Base-by-base conservation (phyloP, 192 early-diverging fungal genomes). In the Glomus cerebriforme region DNA sequence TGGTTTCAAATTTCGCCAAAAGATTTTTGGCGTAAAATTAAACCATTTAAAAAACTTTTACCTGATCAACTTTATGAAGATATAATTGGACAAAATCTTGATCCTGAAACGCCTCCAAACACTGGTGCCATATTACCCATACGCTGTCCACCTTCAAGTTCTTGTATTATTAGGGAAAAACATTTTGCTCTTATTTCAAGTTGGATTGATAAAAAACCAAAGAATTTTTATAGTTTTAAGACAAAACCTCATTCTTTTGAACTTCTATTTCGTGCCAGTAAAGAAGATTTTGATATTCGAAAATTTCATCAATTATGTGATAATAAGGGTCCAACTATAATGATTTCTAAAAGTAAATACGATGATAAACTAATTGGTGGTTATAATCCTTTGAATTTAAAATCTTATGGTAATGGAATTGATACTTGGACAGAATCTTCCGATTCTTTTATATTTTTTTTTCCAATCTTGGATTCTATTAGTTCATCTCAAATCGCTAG, bases 151-250 rank as follows among this genome's bases (percentile, higher is more conserved):
- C 12, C n/a, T 24, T 6, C 13, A 24, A 13, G 32, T 12, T 31
- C 31, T 27, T 27, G 13, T 32, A 29, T 29, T 32, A 29, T 65
- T 65, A 9, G 15, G 15, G 13, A 27, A 65, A 27, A 65, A 65
- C 63, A 65, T 65, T 31, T 65, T 5, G 26, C 26, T 4, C 26
- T 65, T 27, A 65, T 65, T 31, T 27, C 63, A 31, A 65, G 63
- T 65, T 65, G 63, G 63, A 65, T 65, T 29, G 63, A 65, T 31
- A 65, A 65, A 15, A 65, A 65, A 27, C 27, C 12, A 31, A 31
- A 31, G 5, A 29, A 27, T 6, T 65, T 31, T 65, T 65, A 65
- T 65, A 32, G 12, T 65, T 65, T 29, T 29, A 26, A 65, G 13
- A 65, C 26, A 17, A 65, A 65, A 7, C 63, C 63, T 31, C 24